phyloP scores from a whole-genome alignment of 495 filamentous ascomycete genomes.

The Talaromyces borbonicus region DNA sequence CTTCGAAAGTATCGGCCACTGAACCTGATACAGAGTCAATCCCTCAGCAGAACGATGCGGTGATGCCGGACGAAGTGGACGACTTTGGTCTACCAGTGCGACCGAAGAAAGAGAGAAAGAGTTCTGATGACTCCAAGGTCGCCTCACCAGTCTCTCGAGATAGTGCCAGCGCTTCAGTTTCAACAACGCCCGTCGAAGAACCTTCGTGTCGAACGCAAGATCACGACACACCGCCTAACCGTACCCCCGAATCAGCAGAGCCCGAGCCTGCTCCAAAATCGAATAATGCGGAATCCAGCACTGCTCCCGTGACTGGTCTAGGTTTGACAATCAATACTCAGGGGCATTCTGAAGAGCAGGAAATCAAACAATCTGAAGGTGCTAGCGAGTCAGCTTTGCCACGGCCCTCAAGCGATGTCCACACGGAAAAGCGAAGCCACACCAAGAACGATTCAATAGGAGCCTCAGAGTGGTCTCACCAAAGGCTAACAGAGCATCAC shows the following conservation, averaged over 20 bases:
- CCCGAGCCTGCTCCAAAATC: neutral
- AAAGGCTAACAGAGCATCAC: conserved; percentile 55
- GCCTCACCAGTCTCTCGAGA: conserved; percentile 17
- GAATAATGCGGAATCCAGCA: neutral
- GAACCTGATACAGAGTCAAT: conserved; percentile 1
- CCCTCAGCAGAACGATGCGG: neutral
- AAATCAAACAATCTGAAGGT: conserved; percentile 3
- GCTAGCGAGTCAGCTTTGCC: conserved; percentile 6
- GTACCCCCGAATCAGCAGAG: conserved; percentile 2
- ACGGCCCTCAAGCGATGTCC: neutral
- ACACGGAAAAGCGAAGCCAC: conserved; percentile 12
- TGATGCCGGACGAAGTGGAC: conserved; percentile 18
- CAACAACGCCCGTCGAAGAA: neutral
- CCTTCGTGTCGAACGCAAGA: neutral
- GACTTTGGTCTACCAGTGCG: conserved; percentile 40
- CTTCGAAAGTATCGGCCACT: neutral
- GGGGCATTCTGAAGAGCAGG: neutral
- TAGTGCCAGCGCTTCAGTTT: conserved; percentile 9
- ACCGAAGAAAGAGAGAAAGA: conserved; percentile 14
- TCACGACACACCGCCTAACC: neutral
- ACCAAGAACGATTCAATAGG: conserved; percentile 15
- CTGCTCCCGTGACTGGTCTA: conserved; percentile 7
- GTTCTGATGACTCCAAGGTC: conserved; percentile 11
- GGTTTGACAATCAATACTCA: neutral
- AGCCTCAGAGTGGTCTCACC: conserved; percentile 86